Evolutionary conservation across 2,329 filamentous ascomycete species (phyloP).

Genomic region (Microcyclosporella mali): DNA sequence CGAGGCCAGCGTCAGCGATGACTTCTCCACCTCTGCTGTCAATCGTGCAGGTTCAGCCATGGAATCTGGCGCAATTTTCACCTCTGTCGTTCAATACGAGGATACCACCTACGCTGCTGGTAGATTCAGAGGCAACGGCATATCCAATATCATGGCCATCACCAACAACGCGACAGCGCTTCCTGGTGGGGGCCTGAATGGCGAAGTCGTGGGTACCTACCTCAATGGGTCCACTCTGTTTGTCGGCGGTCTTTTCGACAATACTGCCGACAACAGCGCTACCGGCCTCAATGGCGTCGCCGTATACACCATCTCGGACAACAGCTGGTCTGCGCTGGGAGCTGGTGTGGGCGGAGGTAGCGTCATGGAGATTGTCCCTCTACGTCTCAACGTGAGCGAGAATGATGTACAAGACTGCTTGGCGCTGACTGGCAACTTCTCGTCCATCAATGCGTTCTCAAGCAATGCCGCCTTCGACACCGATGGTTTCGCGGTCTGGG

Average conservation of each 20-base stretch:
- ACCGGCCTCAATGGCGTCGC: constrained; percentile 70
- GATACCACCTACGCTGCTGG: constrained; percentile 67
- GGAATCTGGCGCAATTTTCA: constrained; percentile 60
- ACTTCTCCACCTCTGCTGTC: constrained; percentile 67
- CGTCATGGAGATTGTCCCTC: constrained; percentile 67
- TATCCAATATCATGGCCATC: constrained; percentile 74
- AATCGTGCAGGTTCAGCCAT: constrained; percentile 70
- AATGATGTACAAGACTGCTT: constrained; percentile 66
- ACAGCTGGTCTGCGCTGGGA: constrained; percentile 72
- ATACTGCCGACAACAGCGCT: constrained; percentile 57
- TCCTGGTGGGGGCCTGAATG: constrained; percentile 70
- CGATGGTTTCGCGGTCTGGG: constrained; percentile 82
- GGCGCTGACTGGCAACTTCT: constrained; percentile 74
- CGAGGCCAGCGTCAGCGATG: constrained; percentile 50
- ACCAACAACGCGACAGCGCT: constrained; percentile 55
- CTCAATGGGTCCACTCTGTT: constrained; percentile 63
- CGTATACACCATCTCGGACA: constrained; percentile 61
- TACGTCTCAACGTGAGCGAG: constrained; percentile 70
- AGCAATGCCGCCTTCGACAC: constrained; percentile 56
- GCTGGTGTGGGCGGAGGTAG: constrained; percentile 71
- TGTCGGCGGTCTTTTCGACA: constrained; percentile 78
- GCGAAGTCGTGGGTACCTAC: constrained; percentile 66
- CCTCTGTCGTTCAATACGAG: constrained; percentile 55
- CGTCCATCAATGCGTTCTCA: constrained; percentile 62
- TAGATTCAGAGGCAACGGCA: constrained; percentile 65